Base-by-base conservation (phyloP, 2,329 filamentous ascomycete species). In the Gnomoniopsis smithogilvyi region DNA sequence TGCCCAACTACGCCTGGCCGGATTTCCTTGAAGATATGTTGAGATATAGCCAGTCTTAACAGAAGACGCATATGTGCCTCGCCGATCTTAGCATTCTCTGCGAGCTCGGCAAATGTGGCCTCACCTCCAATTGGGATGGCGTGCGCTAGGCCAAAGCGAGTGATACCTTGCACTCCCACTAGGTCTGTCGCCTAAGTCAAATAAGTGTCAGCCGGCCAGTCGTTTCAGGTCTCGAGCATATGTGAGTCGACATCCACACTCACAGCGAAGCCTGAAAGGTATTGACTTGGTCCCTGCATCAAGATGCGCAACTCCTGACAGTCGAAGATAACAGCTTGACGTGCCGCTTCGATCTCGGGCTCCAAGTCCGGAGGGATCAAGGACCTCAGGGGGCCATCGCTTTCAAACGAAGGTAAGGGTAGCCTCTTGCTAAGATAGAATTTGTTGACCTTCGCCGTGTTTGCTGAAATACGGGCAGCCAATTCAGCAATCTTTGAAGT, bases 251-350 rank as follows among this genome's bases (percentile, higher is more conserved):
- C n/a, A n/a, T n/a, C n/a, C n/a, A n/a, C n/a, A 52, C 56, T 54
- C 24, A 46, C 51, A 49, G 15, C 26, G 21, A 53, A 30, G 50
- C 38, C 45, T 43, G 49, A 24, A 8, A 58, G 24, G 22, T 58
- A 53, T 15, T 58, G 56, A 2, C 19, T 38, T 7, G 56, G 50
- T 19, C 50, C 56, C 56, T 58, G 50, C 50, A 49, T 45, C 45
- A 58, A 10, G 6, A 53, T 58, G 12, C 34, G 51, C n/a, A 50
- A 34, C 56, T 58, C 51, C 24, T 54, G 56, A 33, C 56, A 45
- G 56, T 54, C 50, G 50, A 30, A 34, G n/a, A 58, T 58, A 33
- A 54, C 50, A 8, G 50, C 50, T 14, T 53, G 56, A n/a, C 56
- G 56, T n/a, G 56, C 56, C 15, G 43, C 43, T 22, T 58, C 50